Conservation (phyloP, 2,329 filamentous ascomycete species). For the Arthrobotrys megalospora region DNA sequence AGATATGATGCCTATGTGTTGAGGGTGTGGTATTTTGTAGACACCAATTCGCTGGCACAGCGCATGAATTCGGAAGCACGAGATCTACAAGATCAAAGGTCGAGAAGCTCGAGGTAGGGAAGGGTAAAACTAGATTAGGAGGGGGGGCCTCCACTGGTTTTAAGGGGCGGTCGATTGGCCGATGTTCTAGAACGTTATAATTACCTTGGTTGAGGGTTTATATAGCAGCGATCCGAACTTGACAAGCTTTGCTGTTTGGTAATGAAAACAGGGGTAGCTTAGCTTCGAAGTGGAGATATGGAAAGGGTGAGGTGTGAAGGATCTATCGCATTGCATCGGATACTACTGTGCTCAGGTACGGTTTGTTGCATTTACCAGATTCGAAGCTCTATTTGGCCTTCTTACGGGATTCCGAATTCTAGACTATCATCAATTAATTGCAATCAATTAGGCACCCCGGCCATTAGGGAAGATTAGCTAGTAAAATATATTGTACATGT, state of each 20-base stretch:
- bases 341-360: too few relatives aligned
- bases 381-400: too few relatives aligned
- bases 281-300: conserved; percentile 10
- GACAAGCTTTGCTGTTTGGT: background rate
- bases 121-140: too few relatives aligned
- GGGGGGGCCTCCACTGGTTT: too few relatives aligned
- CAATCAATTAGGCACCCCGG: too few relatives aligned
- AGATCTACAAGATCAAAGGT: background rate
- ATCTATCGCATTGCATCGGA: conserved; percentile 10
- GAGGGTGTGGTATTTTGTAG: conserved; percentile 50
- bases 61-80: background rate
- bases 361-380: too few relatives aligned
- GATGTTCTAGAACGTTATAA: conserved; percentile 8
- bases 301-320: conserved; percentile 22
- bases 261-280: conserved; percentile 32
- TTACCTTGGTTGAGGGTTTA: conserved; percentile 12
- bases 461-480: too few relatives aligned
- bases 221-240: conserved; percentile 4
- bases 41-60: background rate
- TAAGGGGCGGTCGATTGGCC: background rate
- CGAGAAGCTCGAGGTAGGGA: background rate
- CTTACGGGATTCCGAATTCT: too few relatives aligned
- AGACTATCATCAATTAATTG: too few relatives aligned
- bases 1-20: conserved; percentile 22
- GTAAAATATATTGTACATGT: too few relatives aligned